Conservation (phyloP, 1,139 yeast genomes). For the Pichia kudriavzevii region DNA sequence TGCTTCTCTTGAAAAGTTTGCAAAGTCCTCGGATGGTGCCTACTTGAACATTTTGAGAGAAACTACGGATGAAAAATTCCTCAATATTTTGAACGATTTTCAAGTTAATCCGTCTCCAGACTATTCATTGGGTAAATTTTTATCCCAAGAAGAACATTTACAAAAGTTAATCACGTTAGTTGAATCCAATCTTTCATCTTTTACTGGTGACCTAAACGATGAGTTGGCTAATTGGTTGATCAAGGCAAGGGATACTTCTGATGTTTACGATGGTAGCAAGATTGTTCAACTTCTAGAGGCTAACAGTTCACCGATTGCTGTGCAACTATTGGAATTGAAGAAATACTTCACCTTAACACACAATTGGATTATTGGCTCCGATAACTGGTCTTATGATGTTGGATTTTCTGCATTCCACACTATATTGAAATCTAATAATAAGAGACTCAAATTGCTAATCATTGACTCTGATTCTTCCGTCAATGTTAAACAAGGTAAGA, state of each 20-base stretch:
- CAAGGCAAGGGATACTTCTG: slow-evolving; percentile 29
- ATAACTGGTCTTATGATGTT: slow-evolving; percentile 89
- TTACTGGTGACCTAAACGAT: slow-evolving; percentile 40
- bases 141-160: slow-evolving; percentile 50
- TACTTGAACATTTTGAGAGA: slow-evolving; percentile 71
- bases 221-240: slow-evolving; percentile 66
- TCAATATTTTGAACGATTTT: slow-evolving; percentile 45
- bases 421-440: slow-evolving; percentile 58
- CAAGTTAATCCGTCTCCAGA: slow-evolving; percentile 62
- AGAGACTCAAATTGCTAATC: slow-evolving; percentile 75
- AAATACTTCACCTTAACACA: slow-evolving; percentile 42
- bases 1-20: slow-evolving; percentile 31
- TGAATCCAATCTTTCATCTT: slow-evolving; percentile 36
- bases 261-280: slow-evolving; percentile 22
- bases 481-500: slow-evolving; percentile 53
- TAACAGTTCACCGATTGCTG: slow-evolving; percentile 28
- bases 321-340: slow-evolving; percentile 39
- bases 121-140: slow-evolving; percentile 75
- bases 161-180: slow-evolving; percentile 41
- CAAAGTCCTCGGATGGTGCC: slow-evolving; percentile 57
- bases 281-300: slow-evolving; percentile 31
- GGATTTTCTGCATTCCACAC: slow-evolving; percentile 91
- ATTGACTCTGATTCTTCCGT: slow-evolving; percentile 87
- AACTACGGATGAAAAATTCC: slow-evolving; percentile 36
- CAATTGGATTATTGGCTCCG: slow-evolving; percentile 88